phyloP scores from a whole-genome alignment of 805 yeast species.

The Yamadazyma sp. region DNA sequence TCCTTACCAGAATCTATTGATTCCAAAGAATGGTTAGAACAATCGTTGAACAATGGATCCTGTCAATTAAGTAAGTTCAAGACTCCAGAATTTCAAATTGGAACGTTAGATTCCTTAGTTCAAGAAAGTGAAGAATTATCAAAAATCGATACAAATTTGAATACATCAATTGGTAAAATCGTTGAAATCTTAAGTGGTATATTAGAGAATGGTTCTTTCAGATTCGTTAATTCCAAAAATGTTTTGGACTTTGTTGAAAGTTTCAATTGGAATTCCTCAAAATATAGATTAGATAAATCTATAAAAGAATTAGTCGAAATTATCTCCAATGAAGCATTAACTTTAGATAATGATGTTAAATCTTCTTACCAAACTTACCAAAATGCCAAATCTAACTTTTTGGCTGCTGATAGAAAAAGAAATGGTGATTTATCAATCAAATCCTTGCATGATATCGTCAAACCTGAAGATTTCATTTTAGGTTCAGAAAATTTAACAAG shows the following conservation, averaged over 20 bases:
- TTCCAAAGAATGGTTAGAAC: slow-evolving; percentile 53
- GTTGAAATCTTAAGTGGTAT: slow-evolving; percentile 64
- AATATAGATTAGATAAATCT: slow-evolving; percentile 81
- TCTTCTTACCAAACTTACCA: slow-evolving; percentile 71
- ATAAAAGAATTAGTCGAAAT: slow-evolving; percentile 69
- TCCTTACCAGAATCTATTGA: slow-evolving; percentile 56
- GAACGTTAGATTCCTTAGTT: slow-evolving; percentile 89
- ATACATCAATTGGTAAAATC: slow-evolving; percentile 64
- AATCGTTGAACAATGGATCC: slow-evolving; percentile 53
- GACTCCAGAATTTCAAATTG: slow-evolving; percentile 87
- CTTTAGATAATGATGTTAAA: slow-evolving; percentile 82
- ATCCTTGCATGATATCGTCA: slow-evolving; percentile 85
- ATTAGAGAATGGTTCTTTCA: slow-evolving; percentile 22
- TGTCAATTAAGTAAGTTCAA: slow-evolving; percentile 54
- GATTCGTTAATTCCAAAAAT: slow-evolving; percentile 40
- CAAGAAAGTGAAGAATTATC: slow-evolving; percentile 86
- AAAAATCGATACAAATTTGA: slow-evolving; percentile 78
- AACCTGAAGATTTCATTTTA: slow-evolving; percentile 76
- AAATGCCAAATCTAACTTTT: slow-evolving; percentile 76
- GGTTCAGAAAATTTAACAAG: slow-evolving; percentile 85
- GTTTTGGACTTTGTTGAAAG: slow-evolving; percentile 66
- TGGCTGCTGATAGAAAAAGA: slow-evolving; percentile 88
- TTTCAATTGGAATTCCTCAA: slow-evolving; percentile 85
- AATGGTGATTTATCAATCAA: slow-evolving; percentile 91
- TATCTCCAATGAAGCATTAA: slow-evolving; percentile 73